Conservation (phyloP, 2,329 filamentous ascomycete genomes). For the Penicillium rolfsii region DNA sequence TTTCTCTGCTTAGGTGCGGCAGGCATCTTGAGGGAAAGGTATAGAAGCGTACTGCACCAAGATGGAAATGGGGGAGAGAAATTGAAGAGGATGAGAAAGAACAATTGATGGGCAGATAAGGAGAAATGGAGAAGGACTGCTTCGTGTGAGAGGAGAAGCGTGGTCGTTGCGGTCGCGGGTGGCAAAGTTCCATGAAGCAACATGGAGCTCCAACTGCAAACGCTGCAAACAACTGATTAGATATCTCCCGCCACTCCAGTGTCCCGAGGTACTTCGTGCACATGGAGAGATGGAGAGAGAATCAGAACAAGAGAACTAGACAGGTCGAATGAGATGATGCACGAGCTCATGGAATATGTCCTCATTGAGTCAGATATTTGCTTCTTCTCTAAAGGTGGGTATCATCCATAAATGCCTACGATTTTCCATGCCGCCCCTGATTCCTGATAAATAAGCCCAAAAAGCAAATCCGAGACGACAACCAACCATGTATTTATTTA, state of each 20-base stretch:
- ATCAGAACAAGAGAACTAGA: not conserved
- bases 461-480: not conserved
- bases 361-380: not conserved
- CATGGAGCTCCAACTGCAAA: conserved; percentile 30
- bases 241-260: conserved; percentile 5
- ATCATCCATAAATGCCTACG: not conserved
- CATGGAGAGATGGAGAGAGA: not conserved
- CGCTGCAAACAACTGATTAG: conserved; percentile 29
- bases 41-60: not conserved
- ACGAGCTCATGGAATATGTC: not conserved
- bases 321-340: not conserved
- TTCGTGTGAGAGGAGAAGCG: conserved; percentile 14
- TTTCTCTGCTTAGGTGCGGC: conserved; percentile 84
- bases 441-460: not conserved
- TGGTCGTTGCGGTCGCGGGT: conserved; percentile 18
- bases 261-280: not conserved
- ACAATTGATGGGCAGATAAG: not conserved
- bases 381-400: not conserved
- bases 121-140: conserved; percentile 6
- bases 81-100: not conserved
- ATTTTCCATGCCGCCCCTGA: not conserved
- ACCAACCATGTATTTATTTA: not conserved
- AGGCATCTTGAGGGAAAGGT: conserved; percentile 56
- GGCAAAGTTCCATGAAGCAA: conserved; percentile 32
- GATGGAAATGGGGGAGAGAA: not conserved